phyloP scores from a whole-genome alignment of 2,329 filamentous ascomycete species.

The Fusarium annulatum region DNA sequence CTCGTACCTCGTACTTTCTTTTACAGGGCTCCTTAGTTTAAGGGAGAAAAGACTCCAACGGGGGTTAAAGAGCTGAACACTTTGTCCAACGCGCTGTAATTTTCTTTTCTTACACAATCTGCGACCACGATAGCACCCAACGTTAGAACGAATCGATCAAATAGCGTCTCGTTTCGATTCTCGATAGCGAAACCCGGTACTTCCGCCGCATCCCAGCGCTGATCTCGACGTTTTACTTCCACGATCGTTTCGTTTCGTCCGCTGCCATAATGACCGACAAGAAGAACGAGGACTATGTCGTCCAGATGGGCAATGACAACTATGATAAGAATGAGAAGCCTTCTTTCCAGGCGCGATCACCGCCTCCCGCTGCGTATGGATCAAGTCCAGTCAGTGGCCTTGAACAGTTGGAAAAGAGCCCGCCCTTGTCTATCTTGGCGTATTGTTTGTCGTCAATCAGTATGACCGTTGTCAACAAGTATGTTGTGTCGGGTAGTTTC shows the following conservation, averaged over 20 bases:
- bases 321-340: conserved; percentile 62
- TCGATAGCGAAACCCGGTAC: conserved; percentile 16
- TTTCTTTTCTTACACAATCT: conserved; percentile 8
- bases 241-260: conserved; percentile 47
- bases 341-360: conserved; percentile 56
- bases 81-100: neutral
- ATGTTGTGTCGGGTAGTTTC: conserved; percentile 87
- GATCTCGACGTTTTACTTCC: conserved; percentile 14
- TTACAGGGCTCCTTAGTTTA: conserved; percentile 9
- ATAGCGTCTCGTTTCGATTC: conserved; percentile 10
- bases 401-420: conserved; percentile 75
- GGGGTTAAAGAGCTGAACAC: conserved; percentile 2
- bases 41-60: conserved; percentile 35
- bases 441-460: conserved; percentile 98
- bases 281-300: conserved; percentile 84
- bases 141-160: neutral
- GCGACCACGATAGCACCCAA: neutral
- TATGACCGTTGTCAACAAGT: conserved; percentile 99
- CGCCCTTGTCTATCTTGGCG: conserved; percentile 81
- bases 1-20: conserved; percentile 4
- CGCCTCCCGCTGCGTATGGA: conserved; percentile 32
- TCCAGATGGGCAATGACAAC: conserved; percentile 74
- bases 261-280: conserved; percentile 79
- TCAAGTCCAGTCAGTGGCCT: conserved; percentile 22
- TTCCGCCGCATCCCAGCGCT: conserved; percentile 28